Conservation (phyloP, 495 filamentous ascomycete genomes). For the Xanthoparmelia taractica region DNA sequence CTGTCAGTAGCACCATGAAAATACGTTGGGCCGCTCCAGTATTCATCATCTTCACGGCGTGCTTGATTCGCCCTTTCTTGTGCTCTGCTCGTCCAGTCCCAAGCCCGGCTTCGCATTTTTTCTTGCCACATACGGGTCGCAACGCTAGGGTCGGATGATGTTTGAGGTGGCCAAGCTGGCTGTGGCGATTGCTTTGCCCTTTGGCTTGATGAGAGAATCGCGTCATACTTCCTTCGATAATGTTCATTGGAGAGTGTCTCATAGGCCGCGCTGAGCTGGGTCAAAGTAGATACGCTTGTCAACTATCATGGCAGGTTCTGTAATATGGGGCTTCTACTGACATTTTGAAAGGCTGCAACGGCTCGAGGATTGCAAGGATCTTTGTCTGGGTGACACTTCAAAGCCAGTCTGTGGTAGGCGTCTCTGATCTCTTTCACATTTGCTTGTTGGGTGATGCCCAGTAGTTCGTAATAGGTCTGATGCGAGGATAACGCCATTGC, state of each 20-base stretch:
- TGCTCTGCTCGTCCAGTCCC: neutral
- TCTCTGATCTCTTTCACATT: neutral
- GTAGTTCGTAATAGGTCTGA: neutral
- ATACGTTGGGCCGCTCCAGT: neutral
- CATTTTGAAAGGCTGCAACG: neutral
- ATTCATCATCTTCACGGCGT: neutral
- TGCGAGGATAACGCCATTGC: neutral
- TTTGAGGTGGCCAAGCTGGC: neutral
- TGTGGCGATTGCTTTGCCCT: neutral
- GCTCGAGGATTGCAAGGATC: slow-evolving; percentile 10
- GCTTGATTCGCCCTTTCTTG: slow-evolving; percentile 1
- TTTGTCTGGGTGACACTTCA: slow-evolving; percentile 9
- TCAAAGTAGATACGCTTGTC: neutral
- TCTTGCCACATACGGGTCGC: neutral
- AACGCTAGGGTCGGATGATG: neutral
- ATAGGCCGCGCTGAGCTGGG: slow-evolving; percentile 5
- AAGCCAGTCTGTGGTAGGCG: neutral
- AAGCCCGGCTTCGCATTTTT: neutral
- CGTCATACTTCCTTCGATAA: slow-evolving; percentile 1
- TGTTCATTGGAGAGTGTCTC: neutral
- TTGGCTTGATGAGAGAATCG: slow-evolving; percentile 1
- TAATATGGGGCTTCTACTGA: neutral
- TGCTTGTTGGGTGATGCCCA: neutral
- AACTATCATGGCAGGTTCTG: neutral
- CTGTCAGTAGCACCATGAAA: neutral